These are phyloP conservation scores for Paramyrothecium sp. DNA, from an alignment of 2,329 filamentous ascomycete genomes.

Conservation along the genomic window DNA sequence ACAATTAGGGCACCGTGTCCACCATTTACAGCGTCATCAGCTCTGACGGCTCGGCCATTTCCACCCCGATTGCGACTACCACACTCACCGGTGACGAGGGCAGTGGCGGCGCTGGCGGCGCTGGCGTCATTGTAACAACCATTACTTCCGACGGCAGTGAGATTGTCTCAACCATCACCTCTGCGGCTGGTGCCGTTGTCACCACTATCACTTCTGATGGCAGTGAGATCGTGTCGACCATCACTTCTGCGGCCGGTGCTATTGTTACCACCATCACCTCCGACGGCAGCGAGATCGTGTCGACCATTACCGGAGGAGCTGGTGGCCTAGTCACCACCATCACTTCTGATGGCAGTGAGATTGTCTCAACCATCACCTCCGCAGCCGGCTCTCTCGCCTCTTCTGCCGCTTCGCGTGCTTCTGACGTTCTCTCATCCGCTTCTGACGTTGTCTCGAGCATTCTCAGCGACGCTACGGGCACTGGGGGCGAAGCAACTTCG, in stretches of 20 bases:
- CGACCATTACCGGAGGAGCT: neutral
- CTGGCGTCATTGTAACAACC: constrained; percentile 15
- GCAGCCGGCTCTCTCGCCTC: constrained; percentile 15
- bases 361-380: constrained; percentile 24
- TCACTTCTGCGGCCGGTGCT: constrained; percentile 2
- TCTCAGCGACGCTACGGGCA: constrained; percentile 14
- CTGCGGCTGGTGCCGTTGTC: constrained; percentile 8
- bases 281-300: neutral
- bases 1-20: constrained; percentile 22
- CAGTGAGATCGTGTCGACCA: constrained; percentile 8
- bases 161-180: constrained; percentile 10
- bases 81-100: constrained; percentile 20
- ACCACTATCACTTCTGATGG: constrained; percentile 17
- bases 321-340: constrained; percentile 1
- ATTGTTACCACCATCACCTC: constrained; percentile 4
- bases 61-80: constrained; percentile 34
- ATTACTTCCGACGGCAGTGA: constrained; percentile 11
- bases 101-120: constrained; percentile 14
- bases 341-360: constrained; percentile 15
- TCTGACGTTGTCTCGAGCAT: constrained; percentile 1
- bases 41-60: constrained; percentile 29
- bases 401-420: constrained; percentile 6
- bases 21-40: constrained; percentile 35
- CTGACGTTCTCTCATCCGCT: constrained; percentile 9
- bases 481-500: constrained; percentile 15